phyloP scores from a whole-genome alignment of 768 basidiomycete species.

The Leucocoprinus birnbaumii region DNA sequence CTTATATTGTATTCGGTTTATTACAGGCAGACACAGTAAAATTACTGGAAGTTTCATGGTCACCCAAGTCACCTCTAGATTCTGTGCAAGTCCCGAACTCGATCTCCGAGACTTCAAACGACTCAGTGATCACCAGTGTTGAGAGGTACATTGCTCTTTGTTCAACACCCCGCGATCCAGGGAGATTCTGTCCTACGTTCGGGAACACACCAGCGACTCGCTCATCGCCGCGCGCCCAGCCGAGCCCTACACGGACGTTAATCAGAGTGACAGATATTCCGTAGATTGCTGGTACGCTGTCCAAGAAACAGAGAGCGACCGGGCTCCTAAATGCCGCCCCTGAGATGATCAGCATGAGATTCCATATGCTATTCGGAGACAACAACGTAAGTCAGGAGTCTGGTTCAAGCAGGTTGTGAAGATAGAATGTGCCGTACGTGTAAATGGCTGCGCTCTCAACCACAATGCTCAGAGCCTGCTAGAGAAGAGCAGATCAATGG shows the following conservation, averaged over 20 bases:
- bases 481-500: not conserved
- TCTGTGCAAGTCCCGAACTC: not conserved
- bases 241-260: slow-evolving; percentile 11
- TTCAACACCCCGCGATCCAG: not conserved
- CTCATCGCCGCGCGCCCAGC: not conserved
- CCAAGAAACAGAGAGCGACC: slow-evolving; percentile 9
- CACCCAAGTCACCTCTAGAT: not conserved
- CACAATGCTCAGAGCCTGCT: slow-evolving; percentile 1
- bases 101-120: not conserved
- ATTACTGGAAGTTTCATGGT: no score
- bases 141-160: not conserved
- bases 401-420: not conserved
- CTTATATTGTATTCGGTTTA: no score
- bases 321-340: not conserved
- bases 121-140: not conserved
- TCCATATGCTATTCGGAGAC: not conserved
- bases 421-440: slow-evolving; percentile 2
- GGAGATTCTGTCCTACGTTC: no score
- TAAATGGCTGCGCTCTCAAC: slow-evolving; percentile 14
- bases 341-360: not conserved
- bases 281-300: slow-evolving; percentile 2
- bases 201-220: no score
- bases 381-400: no score
- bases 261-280: slow-evolving; percentile 9
- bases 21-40: no score